Evolutionary conservation across 768 basidiomycete species (phyloP), one percentile per base, ranked within the genome.

Genomic region (Auriscalpium vulgare): DNA sequence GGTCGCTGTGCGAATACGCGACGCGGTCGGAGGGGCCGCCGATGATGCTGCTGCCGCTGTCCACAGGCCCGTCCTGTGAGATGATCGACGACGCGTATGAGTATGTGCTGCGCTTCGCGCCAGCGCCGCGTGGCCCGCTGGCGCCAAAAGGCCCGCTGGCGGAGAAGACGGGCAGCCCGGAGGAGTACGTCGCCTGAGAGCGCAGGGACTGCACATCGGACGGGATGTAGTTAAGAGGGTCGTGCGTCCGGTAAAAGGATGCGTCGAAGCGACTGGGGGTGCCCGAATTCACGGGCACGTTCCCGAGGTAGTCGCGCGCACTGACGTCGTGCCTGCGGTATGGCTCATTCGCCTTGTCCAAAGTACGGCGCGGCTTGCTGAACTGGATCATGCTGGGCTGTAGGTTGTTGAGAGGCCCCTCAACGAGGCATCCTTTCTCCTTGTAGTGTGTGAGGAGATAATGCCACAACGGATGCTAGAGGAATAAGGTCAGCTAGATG

Each of bases 351-450:
- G 91, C 87, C 70, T 94, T 94, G 62, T 79, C 81, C 40, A 95
- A 80, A 5, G 92, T 82, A 53, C 93, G 87, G 56, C 93, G 84
- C 36, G 97, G 97, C 73, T 97, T 95, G 79, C 91, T 94, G 77
- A 99, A 97, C 68, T 98, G 97, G 58, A 99, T 99, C 95, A 99
- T 95, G 72, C 93, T 95, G 7, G 92, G 78, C 68, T 98, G 97
- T 37, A 99, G 75, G 72, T 99, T 98, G 71, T 83, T 97, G 47
- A 99, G 77, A 2, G 97, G 92, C 1, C 97, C 97, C 68, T 99
- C 97, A 34, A 99, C 97, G 53, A 99, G 84, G 64, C 84, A 87
- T 53, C 76, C 82, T 70, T 88, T 91, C 74, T 98, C 97, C 75
- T 98, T 98, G 82, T 95, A 99, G 68, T 99, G 97, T 2, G 94